These are phyloP conservation scores for Sugiyamaella smithiae DNA, from an alignment of 805 yeast species.

Conservation along the genomic window DNA sequence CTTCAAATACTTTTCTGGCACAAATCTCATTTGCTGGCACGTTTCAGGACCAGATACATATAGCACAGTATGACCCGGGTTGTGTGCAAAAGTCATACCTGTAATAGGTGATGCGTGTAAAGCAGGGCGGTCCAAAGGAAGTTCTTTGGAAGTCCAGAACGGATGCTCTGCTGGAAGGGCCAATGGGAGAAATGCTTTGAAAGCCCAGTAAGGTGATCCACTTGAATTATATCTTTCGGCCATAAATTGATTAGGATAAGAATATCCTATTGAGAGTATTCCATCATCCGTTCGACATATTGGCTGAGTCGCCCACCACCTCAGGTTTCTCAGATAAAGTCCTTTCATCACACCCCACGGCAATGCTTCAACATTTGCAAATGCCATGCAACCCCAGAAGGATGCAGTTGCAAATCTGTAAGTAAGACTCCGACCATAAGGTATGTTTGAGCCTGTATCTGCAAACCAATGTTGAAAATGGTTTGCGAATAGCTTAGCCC, in stretches of 20 bases:
- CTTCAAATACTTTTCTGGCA: slow-evolving; percentile 27
- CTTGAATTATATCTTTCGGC: slow-evolving; percentile 27
- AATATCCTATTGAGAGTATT: slow-evolving; percentile 24
- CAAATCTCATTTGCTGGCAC: slow-evolving; percentile 5
- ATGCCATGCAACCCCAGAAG: slow-evolving; percentile 29
- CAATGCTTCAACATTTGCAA: slow-evolving; percentile 15
- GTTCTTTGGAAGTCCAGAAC: slow-evolving; percentile 26
- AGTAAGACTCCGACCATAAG: slow-evolving; percentile 29
- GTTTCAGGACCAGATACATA: slow-evolving; percentile 16
- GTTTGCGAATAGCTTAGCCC: slow-evolving; percentile 29
- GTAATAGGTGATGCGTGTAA: slow-evolving; percentile 8
- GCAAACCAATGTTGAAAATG: slow-evolving; percentile 28
- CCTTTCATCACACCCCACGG: slow-evolving; percentile 28
- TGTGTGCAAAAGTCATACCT: slow-evolving; percentile 17
- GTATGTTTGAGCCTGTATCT: slow-evolving; percentile 24
- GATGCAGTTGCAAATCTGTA: slow-evolving; percentile 27
- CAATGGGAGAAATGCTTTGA: slow-evolving; percentile 25
- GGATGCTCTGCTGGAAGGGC: slow-evolving; percentile 22
- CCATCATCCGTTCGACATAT: slow-evolving; percentile 21
- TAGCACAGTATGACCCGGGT: slow-evolving; percentile 12
- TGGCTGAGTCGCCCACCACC: slow-evolving; percentile 29
- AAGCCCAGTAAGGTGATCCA: slow-evolving; percentile 29
- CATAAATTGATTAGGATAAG: slow-evolving; percentile 28
- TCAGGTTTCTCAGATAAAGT: slow-evolving; percentile 22
- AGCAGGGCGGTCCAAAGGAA: slow-evolving; percentile 4